Base-by-base conservation (phyloP, 2,329 filamentous ascomycete species). In the Hymenotorrendiella dingleyae region DNA sequence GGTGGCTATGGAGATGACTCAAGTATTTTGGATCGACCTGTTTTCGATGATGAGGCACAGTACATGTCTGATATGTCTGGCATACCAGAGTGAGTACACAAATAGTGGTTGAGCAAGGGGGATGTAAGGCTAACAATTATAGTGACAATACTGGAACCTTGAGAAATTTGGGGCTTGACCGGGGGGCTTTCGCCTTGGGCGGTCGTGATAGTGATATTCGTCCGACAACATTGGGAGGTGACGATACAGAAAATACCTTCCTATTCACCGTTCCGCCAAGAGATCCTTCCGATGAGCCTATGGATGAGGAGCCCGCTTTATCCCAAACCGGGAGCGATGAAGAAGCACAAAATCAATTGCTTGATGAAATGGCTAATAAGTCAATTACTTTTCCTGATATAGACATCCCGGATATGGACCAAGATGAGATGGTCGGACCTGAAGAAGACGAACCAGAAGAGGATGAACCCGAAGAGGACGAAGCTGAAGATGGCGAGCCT, bases 231-330 rank as follows among this genome's bases (percentile, higher is more conserved):
- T 39, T 57, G n/a, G 24, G 50, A 26, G 50, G 36, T 23, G 60
- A 62, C 42, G 61, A 61, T 33, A 62, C 51, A 8, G 59, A 61
- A 11, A 54, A 52, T 16, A 60, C 55, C 1, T 63, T 63, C 42
- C 48, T 57, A 2, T 56, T 63, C 14, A 56, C 51, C 11, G 54
- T 63, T 14, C 59, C 59, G n/a, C 52, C 44, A 12, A 48, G 54
- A 47, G 52, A 54, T n/a, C 36, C 37, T n/a, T 45, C 47, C 7
- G 47, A 43, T 16, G 24, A 34, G 19, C 32, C 24, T 22, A 10
- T 19, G 6, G 20, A 29, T 19, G 42, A 40, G 9, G 39, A 37
- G 17, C 10, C 29, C 36, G 26, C 38, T 12, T n/a, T 33, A 4
- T 17, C 28, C 4, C n/a, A 40, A 14, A 10, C 22, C 11, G 8